Evolutionary conservation across 2,329 filamentous ascomycete genomes (phyloP).

Genomic region (Chaetomium strumarium): DNA sequence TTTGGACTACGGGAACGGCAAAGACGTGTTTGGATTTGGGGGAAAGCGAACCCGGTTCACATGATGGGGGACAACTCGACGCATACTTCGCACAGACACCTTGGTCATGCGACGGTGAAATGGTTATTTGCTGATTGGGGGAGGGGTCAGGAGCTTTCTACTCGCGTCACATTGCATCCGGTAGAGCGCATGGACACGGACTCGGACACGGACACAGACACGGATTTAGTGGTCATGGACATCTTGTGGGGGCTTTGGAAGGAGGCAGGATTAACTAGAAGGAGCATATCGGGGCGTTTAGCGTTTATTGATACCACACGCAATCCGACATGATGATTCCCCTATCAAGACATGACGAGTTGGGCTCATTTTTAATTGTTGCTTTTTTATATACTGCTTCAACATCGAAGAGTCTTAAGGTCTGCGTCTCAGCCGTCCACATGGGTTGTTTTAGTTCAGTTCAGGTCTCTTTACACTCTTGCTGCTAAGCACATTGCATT

Average conservation of each 20-base stretch:
- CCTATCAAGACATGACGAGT: slow-evolving; percentile 12
- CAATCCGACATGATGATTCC: slow-evolving; percentile 7
- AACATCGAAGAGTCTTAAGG: not conserved
- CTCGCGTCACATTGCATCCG: slow-evolving; percentile 9
- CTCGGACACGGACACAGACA: not conserved
- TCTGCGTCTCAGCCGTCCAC: too few species aligned
- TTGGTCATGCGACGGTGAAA: not conserved
- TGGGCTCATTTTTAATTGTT: not conserved
- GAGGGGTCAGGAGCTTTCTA: slow-evolving; percentile 9
- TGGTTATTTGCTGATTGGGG: not conserved
- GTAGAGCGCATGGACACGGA: slow-evolving; percentile 13
- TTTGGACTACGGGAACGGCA: slow-evolving; percentile 48
- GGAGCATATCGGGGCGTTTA: slow-evolving; percentile 20
- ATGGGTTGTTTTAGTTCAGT: too few species aligned
- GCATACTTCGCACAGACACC: not conserved
- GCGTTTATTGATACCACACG: slow-evolving; percentile 17
- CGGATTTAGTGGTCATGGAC: slow-evolving; percentile 5
- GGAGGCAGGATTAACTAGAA: slow-evolving; percentile 14
- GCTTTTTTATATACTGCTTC: not conserved
- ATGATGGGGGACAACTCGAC: slow-evolving; percentile 23
- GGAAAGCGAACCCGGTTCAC: slow-evolving; percentile 47
- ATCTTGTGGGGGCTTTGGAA: slow-evolving; percentile 1
- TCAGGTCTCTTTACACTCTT: too few species aligned
- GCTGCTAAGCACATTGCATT: too few species aligned
- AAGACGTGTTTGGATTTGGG: slow-evolving; percentile 49